Conservation (phyloP, 495 filamentous ascomycete genomes). For the Beverwykella pulmonaria region DNA sequence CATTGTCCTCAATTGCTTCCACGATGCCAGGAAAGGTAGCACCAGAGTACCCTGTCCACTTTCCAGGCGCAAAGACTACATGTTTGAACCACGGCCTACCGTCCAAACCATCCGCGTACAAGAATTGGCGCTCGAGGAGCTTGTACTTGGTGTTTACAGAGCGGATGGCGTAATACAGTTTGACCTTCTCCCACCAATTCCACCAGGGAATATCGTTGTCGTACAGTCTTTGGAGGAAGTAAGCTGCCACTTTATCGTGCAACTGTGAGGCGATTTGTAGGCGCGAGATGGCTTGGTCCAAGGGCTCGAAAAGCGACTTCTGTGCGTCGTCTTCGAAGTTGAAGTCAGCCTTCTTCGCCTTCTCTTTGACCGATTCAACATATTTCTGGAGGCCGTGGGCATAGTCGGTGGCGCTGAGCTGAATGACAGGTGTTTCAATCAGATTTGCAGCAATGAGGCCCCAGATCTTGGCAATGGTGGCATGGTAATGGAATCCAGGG, state of each 20-base stretch:
- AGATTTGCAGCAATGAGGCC: slow-evolving; percentile 49
- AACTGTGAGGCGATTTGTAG: slow-evolving; percentile 52
- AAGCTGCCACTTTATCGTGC: slow-evolving; percentile 60
- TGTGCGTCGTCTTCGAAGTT: neutral
- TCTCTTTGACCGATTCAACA: slow-evolving; percentile 57
- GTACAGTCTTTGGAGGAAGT: slow-evolving; percentile 51
- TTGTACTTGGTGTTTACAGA: slow-evolving; percentile 64
- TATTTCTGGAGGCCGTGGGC: slow-evolving; percentile 48
- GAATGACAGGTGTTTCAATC: slow-evolving; percentile 47
- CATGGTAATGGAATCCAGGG: slow-evolving; percentile 62
- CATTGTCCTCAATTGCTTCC: slow-evolving; percentile 60
- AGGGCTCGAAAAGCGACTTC: slow-evolving; percentile 46
- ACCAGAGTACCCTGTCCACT: slow-evolving; percentile 89
- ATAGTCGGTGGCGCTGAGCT: slow-evolving; percentile 50
- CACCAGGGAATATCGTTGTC: slow-evolving; percentile 70
- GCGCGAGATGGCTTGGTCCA: slow-evolving; percentile 54
- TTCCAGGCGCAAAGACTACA: slow-evolving; percentile 71
- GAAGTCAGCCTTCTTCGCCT: slow-evolving; percentile 36
- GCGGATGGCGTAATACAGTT: slow-evolving; percentile 59
- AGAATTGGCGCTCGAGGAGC: slow-evolving; percentile 62
- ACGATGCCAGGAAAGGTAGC: slow-evolving; percentile 67
- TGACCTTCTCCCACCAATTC: slow-evolving; percentile 69
- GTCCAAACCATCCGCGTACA: slow-evolving; percentile 61
- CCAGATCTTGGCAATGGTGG: slow-evolving; percentile 62
- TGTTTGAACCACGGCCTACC: slow-evolving; percentile 67